phyloP scores from a whole-genome alignment of 179 eudicot species.

The Gypsophila paniculata region DNA sequence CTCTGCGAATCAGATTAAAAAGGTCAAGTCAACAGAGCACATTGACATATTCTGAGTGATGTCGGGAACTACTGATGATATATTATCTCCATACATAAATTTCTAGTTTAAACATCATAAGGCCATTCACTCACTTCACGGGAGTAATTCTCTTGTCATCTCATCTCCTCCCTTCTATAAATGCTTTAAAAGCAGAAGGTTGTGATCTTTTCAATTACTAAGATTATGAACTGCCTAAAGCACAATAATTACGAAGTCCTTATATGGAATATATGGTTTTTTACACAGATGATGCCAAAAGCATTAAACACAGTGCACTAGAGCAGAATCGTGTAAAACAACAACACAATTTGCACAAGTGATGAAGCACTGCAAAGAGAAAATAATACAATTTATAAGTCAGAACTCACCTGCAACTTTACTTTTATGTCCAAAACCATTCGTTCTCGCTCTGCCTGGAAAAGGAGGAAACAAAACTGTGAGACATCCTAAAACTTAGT shows the following conservation, averaged over 20 bases:
- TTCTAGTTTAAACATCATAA: no score
- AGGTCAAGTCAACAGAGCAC: neutral
- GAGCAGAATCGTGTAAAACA: neutral
- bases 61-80: neutral
- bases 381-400: neutral
- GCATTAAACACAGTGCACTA: slow-evolving; percentile 6
- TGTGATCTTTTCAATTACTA: neutral
- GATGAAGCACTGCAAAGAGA: neutral
- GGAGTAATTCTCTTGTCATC: neutral
- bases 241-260: neutral
- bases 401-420: slow-evolving; percentile 73
- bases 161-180: neutral
- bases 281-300: neutral
- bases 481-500: neutral
- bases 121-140: no score
- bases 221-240: neutral
- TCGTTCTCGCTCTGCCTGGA: slow-evolving; percentile 93
- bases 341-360: neutral
- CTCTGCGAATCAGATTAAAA: neutral
- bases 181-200: neutral
- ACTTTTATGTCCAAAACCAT: slow-evolving; percentile 97
- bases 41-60: neutral
- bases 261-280: neutral
- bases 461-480: slow-evolving; percentile 14
- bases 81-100: no score